Percentiles rank a stretch among this genome's conserved stretches.
Evolutionary conservation across 306 rosid genomes (phyloP).

Genomic region (Casuarina cunninghamiana): DNA sequence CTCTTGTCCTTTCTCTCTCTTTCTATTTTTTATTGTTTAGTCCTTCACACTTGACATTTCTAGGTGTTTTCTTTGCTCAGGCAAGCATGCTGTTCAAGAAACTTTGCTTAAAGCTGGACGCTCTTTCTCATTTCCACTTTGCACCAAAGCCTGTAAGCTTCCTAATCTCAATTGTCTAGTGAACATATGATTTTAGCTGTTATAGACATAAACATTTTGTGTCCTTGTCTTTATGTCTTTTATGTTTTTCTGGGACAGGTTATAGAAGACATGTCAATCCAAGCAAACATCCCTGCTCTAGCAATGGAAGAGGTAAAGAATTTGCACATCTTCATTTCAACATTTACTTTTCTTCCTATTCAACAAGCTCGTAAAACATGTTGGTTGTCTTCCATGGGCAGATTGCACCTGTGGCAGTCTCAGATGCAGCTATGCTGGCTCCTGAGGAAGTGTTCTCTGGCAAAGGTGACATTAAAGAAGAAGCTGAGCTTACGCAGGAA

Average conservation of each 20-base stretch:
- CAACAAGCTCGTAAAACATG: slow-evolving; percentile 18
- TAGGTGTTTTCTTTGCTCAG: slow-evolving; percentile 46
- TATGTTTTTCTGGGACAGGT: slow-evolving; percentile 52
- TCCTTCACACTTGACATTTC: slow-evolving; percentile 3
- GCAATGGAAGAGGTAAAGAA: slow-evolving; percentile 93
- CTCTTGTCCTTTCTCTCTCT: neutral
- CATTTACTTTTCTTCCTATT: slow-evolving; percentile 6
- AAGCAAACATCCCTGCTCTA: slow-evolving; percentile 83
- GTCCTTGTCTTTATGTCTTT: slow-evolving; percentile 13
- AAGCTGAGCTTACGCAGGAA: slow-evolving; percentile 74
- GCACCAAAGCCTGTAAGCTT: slow-evolving; percentile 91
- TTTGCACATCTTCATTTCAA: slow-evolving; percentile 17
- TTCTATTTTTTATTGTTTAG: neutral
- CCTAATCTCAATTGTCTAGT: slow-evolving; percentile 10
- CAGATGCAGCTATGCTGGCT: slow-evolving; percentile 98
- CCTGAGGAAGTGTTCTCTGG: slow-evolving; percentile 96
- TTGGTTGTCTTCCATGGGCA: slow-evolving; percentile 41
- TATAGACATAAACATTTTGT: slow-evolving; percentile 3
- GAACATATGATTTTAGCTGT: slow-evolving; percentile 5
- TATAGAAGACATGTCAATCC: slow-evolving; percentile 84
- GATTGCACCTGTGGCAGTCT: slow-evolving; percentile 95
- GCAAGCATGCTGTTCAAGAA: slow-evolving; percentile 74
- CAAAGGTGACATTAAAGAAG: slow-evolving; percentile 92
- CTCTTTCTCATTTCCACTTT: slow-evolving; percentile 90
- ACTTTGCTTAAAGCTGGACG: slow-evolving; percentile 80